Base-by-base conservation (phyloP, 129 eudicot species). In the Escallonia rubra region DNA sequence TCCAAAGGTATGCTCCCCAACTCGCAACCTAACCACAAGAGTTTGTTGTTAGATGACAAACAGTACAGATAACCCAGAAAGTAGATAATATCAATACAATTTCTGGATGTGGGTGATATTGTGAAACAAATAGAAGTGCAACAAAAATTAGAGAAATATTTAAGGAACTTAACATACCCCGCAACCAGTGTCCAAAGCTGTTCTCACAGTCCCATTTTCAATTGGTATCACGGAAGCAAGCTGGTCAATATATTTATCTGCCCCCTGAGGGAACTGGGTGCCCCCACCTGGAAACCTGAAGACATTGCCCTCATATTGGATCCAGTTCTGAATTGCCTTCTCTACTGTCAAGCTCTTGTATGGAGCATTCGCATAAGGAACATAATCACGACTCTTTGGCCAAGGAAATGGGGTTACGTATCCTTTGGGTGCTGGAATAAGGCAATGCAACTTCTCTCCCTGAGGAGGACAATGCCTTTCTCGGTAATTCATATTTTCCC, bases 251-350 rank as follows among this genome's bases (percentile, higher is more conserved):
- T 93, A 93, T 14, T 83, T 82, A 78, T 88, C 96, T 10, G 98
- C 98, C n/a, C 98, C 98, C 77, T 92, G 98, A 81, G 98, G 98
- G 72, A 93, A 93, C 72, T 89, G 96, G 40, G 96, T 93, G 63
- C 98, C 98, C n/a, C 98, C 98, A 78, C 98, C 98, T 4, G 98
- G 98, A 52, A 93, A 93, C 81, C 96, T 78, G 70, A 93, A 93
- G 11, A 93, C 98, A 60, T 93, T 76, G 0, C 98, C 98, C 78
- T 93, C 96, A 42, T 89, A 93, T 63, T 89, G 98, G 55, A 93
- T 81, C 98, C 98, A 93, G 61, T 93, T 93, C 66, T 93, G 98
- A 76, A 93, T 89, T 70, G 98, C 98, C 80, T 93, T 93, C 85
- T 93, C 98, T 63, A 93, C 96, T 7, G 98, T 93, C 82, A 93